These are phyloP conservation scores for Barnettozyma californica DNA, from an alignment of 805 yeast species.

Conservation along the genomic window DNA sequence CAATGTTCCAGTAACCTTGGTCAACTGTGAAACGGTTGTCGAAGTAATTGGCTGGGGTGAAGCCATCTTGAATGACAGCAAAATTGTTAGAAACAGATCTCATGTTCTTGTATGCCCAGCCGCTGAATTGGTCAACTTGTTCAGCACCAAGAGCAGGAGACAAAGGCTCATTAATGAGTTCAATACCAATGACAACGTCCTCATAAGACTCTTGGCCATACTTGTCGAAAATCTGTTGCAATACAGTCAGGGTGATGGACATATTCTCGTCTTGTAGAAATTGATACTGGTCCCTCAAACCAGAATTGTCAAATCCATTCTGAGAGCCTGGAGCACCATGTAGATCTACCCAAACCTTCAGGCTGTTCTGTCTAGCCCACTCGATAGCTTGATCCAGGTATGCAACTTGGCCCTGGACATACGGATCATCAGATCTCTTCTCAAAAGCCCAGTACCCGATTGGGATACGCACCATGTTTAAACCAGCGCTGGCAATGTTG, in stretches of 20 bases:
- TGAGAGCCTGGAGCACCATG: conserved; percentile 98
- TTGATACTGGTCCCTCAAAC: conserved; percentile 56
- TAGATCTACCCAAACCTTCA: conserved; percentile 85
- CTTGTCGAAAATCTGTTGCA: conserved; percentile 49
- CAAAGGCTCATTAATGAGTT: conserved; percentile 85
- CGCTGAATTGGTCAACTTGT: conserved; percentile 53
- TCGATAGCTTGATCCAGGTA: conserved; percentile 71
- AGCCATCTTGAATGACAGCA: conserved; percentile 80
- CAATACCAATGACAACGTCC: conserved; percentile 78
- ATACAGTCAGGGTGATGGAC: conserved; percentile 48
- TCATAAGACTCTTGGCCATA: conserved; percentile 58
- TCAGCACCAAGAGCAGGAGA: conserved; percentile 62
- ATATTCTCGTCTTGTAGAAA: conserved; percentile 57
- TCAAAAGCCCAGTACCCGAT: conserved; percentile 93
- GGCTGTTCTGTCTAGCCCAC: conserved; percentile 60
- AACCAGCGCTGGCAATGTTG: conserved; percentile 53
- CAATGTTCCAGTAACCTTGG: conserved; percentile 52
- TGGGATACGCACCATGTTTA: conserved; percentile 86
- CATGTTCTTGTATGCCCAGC: conserved; percentile 57
- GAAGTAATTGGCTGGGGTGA: conserved; percentile 58
- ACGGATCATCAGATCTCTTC: conserved; percentile 64
- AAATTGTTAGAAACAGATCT: conserved; percentile 52
- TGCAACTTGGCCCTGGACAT: conserved; percentile 72
- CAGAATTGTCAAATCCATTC: conserved; percentile 94
- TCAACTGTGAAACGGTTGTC: conserved; percentile 44